These are phyloP conservation scores for Trichoderma breve DNA, from an alignment of 2,329 filamentous ascomycete species.

Conservation along the genomic window DNA sequence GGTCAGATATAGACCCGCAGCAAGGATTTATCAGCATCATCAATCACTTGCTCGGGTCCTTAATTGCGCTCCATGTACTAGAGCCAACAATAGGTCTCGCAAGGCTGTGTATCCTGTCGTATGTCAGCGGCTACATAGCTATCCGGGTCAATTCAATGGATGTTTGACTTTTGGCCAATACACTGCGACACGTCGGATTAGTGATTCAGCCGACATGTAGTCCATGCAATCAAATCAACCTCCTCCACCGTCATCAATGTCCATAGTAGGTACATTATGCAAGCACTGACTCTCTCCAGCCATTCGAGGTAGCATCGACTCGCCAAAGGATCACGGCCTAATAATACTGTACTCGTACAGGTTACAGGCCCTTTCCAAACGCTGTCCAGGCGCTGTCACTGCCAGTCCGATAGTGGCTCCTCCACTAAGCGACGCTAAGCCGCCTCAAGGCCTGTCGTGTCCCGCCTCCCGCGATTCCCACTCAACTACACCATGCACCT, in stretches of 20 bases:
- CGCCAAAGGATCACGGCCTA: not conserved
- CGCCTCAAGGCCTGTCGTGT: slow-evolving; percentile 2
- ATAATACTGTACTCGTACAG: not conserved
- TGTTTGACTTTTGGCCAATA: not conserved
- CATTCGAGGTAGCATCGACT: not conserved
- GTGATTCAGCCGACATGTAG: not conserved
- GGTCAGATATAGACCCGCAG: not conserved
- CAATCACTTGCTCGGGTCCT: not conserved
- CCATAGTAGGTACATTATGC: not conserved
- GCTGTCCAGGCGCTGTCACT: slow-evolving; percentile 5
- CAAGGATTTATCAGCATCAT: not conserved
- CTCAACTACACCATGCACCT: not conserved
- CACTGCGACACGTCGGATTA: not conserved
- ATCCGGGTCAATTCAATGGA: not conserved
- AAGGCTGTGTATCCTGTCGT: not conserved
- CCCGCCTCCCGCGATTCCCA: not conserved
- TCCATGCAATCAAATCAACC: not conserved
- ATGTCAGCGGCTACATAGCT: not conserved
- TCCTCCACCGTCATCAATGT: not conserved
- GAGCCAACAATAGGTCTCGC: not conserved
- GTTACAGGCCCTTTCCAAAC: not conserved
- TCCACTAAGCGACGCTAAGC: slow-evolving; percentile 14
- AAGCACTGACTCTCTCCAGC: not conserved
- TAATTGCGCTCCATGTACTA: not conserved
- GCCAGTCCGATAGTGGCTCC: not conserved